A percentile compares a stretch with the other conserved stretches of the same genome.
These are phyloP conservation scores for Helminthosporium solani DNA, from an alignment of 2,329 filamentous ascomycete genomes.

Conservation along the genomic window DNA sequence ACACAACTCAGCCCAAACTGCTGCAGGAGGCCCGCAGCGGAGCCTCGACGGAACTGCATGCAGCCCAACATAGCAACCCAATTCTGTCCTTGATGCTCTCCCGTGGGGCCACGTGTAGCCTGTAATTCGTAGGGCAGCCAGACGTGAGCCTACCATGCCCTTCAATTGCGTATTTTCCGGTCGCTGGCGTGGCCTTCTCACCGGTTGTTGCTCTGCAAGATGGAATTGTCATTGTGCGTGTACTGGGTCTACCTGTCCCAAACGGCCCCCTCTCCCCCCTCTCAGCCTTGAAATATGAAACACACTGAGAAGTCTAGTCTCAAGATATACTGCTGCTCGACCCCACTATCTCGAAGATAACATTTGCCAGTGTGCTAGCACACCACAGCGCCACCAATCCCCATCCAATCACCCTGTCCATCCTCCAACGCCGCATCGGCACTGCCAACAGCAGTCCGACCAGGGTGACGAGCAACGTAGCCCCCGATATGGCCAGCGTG, in stretches of 20 bases:
- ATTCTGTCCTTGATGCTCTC: slow-evolving; percentile 13
- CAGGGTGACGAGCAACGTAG: slow-evolving; percentile 80
- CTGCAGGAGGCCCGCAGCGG: slow-evolving; percentile 11
- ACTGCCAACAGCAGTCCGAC: slow-evolving; percentile 76
- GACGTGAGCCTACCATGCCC: slow-evolving; percentile 5
- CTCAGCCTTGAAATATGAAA: slow-evolving; percentile 12
- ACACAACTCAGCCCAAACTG: slow-evolving; percentile 14
- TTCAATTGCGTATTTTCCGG: slow-evolving; percentile 7
- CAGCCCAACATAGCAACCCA: slow-evolving; percentile 23
- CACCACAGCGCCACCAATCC: slow-evolving; percentile 78
- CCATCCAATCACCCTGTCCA: slow-evolving; percentile 63
- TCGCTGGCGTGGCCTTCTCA: slow-evolving; percentile 12
- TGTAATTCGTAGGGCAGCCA: slow-evolving; percentile 8
- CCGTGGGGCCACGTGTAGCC: slow-evolving; percentile 18
- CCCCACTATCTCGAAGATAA: slow-evolving; percentile 69
- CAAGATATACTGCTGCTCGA: slow-evolving; percentile 32
- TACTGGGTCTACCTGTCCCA: slow-evolving; percentile 14
- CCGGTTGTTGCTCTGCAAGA: slow-evolving; percentile 11
- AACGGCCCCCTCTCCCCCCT: slow-evolving; percentile 1
- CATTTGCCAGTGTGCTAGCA: slow-evolving; percentile 76
- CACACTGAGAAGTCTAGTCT: slow-evolving; percentile 3
- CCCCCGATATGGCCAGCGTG: slow-evolving; percentile 79
- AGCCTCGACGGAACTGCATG: slow-evolving; percentile 17
- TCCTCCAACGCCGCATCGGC: slow-evolving; percentile 52
- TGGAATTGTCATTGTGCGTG: slow-evolving; percentile 8